These are phyloP conservation scores for Peribolospora baueri DNA, from an alignment of 768 basidiomycete species.

Conservation along the genomic window DNA sequence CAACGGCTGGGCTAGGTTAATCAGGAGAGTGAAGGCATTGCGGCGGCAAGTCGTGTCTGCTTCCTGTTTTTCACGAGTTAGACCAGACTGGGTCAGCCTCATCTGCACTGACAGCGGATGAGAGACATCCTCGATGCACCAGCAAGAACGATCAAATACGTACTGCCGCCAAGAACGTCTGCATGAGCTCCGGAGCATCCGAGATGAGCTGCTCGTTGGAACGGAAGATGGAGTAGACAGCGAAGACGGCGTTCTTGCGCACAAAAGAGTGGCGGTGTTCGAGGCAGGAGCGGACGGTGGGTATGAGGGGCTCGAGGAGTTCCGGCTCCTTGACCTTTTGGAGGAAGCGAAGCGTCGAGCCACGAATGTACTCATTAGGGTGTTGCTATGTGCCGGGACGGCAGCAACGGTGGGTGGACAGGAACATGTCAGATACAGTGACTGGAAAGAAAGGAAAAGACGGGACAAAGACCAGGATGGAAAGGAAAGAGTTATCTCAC, in stretches of 20 bases:
- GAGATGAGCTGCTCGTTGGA: slow-evolving; percentile 85
- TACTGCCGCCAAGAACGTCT: slow-evolving; percentile 72
- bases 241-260: slow-evolving; percentile 93
- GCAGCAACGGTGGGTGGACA: background rate
- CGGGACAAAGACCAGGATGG: background rate
- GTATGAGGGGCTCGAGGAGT: slow-evolving; percentile 82
- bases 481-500: slow-evolving; percentile 25
- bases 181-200: slow-evolving; percentile 83
- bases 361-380: slow-evolving; percentile 96
- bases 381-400: slow-evolving; percentile 44
- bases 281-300: slow-evolving; percentile 73
- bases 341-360: slow-evolving; percentile 84
- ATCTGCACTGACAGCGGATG: background rate
- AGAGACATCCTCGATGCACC: background rate
- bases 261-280: slow-evolving; percentile 97
- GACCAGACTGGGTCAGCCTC: background rate
- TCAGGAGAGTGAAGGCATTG: slow-evolving; percentile 88
- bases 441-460: slow-evolving; percentile 4
- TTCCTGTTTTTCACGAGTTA: slow-evolving; percentile 24
- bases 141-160: slow-evolving; percentile 4
- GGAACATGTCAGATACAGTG: background rate
- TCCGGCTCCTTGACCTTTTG: slow-evolving; percentile 87
- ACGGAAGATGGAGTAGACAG: slow-evolving; percentile 79
- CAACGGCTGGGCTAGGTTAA: slow-evolving; percentile 49
- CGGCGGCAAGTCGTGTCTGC: slow-evolving; percentile 88